Percentiles rank a stretch among this genome's conserved stretches.
Evolutionary conservation across 345 rosid species (phyloP).

Genomic region (Arabis hirsuta): DNA sequence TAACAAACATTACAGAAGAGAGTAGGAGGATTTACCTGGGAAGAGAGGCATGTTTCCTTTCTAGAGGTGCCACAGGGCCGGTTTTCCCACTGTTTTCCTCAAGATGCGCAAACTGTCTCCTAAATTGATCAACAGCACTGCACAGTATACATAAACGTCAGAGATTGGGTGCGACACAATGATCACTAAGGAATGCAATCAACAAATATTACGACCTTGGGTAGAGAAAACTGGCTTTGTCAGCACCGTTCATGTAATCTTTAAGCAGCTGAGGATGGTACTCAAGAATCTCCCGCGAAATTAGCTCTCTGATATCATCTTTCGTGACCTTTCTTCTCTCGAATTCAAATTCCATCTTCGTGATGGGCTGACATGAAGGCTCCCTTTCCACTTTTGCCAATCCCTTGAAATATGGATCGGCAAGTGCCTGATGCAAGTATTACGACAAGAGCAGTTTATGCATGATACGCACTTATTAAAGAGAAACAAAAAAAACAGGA

Average conservation of each 20-base stretch:
- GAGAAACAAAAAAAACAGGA: background rate
- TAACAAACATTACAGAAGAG: background rate
- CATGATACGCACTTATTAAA: background rate
- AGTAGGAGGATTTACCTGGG: slow-evolving; percentile 61
- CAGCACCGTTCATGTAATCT: slow-evolving; percentile 84
- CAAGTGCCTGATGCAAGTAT: slow-evolving; percentile 64
- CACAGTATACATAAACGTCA: slow-evolving; percentile 38
- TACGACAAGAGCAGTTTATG: slow-evolving; percentile 14
- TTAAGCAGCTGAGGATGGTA: slow-evolving; percentile 94
- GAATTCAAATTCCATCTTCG: slow-evolving; percentile 97
- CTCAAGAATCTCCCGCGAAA: slow-evolving; percentile 84
- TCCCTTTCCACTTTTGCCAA: slow-evolving; percentile 90
- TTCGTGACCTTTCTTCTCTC: slow-evolving; percentile 92
- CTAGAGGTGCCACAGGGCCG: slow-evolving; percentile 67
- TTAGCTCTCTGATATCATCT: slow-evolving; percentile 87
- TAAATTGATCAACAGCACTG: slow-evolving; percentile 95
- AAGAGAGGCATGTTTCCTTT: slow-evolving; percentile 88
- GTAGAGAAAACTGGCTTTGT: slow-evolving; percentile 86
- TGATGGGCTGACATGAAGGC: slow-evolving; percentile 90
- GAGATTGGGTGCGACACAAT: background rate
- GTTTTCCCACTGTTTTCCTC: slow-evolving; percentile 84
- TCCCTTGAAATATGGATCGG: slow-evolving; percentile 91
- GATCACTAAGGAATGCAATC: slow-evolving; percentile 15
- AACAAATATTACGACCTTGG: slow-evolving; percentile 64
- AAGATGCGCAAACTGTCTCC: slow-evolving; percentile 88